These are phyloP conservation scores for Umbelopsis isabellina DNA, from an alignment of 192 early-diverging fungal genomes.

Conservation along the genomic window DNA sequence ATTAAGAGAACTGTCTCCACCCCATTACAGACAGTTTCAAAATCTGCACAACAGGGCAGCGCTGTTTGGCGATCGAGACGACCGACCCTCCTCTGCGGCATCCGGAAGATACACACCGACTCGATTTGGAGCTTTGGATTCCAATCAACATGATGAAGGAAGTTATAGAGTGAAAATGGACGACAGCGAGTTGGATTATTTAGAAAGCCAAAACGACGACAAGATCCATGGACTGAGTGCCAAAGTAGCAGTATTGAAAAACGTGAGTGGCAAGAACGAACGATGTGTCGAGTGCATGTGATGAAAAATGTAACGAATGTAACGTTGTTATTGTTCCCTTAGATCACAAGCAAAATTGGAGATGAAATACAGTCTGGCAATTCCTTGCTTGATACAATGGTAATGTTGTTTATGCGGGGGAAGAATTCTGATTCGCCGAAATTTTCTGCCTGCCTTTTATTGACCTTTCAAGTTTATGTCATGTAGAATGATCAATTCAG, in stretches of 20 bases:
- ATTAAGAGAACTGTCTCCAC: neutral
- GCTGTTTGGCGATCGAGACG: conserved; percentile 33
- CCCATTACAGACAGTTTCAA: conserved; percentile 28
- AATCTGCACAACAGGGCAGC: conserved; percentile 42
- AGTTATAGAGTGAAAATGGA: conserved; percentile 31
- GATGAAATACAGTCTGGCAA: conserved; percentile 44
- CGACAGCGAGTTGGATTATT: conserved; percentile 40
- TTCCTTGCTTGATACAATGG: conserved; percentile 41
- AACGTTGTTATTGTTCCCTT: neutral
- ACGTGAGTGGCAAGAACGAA: conserved; percentile 21
- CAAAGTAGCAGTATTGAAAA: conserved; percentile 42
- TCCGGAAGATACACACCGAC: conserved; percentile 17
- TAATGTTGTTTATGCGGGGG: conserved; percentile 17
- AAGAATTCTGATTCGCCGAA: neutral
- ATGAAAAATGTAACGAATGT: neutral
- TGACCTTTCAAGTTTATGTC: conserved; percentile 8
- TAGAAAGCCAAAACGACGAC: conserved; percentile 44
- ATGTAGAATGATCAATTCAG: conserved; percentile 46
- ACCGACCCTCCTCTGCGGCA: conserved; percentile 27
- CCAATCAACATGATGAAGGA: conserved; percentile 12
- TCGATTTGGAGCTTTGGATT: neutral
- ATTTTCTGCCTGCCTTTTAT: conserved; percentile 21
- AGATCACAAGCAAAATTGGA: conserved; percentile 45
- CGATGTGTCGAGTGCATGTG: neutral
- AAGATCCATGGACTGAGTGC: conserved; percentile 37